phyloP scores from a whole-genome alignment of 306 rosid species.

The Canavalia gladiata region DNA sequence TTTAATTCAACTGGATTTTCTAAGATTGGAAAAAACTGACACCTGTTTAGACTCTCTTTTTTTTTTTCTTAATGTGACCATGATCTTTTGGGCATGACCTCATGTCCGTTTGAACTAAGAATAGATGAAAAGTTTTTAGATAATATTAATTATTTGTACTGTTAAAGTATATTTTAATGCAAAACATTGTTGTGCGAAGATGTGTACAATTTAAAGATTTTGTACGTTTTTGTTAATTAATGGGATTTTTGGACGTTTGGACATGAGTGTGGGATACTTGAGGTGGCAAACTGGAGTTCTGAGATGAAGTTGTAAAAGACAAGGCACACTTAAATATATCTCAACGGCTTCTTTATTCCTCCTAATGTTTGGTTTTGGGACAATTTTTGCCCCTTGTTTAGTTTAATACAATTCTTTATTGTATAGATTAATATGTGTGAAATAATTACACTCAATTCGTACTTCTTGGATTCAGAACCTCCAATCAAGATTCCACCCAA shows the following conservation, averaged over 20 bases:
- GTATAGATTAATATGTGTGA: background rate
- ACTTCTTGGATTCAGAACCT: background rate
- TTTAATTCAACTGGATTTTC: background rate
- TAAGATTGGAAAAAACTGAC: slow-evolving; percentile 12
- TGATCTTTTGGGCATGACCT: background rate
- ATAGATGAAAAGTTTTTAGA: background rate
- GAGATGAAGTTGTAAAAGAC: background rate
- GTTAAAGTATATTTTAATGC: background rate
- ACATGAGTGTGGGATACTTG: background rate
- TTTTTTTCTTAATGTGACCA: background rate
- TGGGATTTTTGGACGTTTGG: background rate
- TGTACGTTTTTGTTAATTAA: background rate
- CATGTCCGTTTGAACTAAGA: background rate
- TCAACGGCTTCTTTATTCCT: background rate
- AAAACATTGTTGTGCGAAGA: background rate
- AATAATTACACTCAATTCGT: background rate
- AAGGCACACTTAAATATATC: background rate
- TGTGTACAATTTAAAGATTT: background rate
- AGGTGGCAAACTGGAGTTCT: slow-evolving; percentile 14
- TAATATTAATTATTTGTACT: background rate
- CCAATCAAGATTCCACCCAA: background rate
- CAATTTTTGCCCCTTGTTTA: background rate
- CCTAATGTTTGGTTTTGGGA: background rate
- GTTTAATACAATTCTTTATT: background rate
- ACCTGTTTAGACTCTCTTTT: background rate